phyloP scores from a whole-genome alignment of 2,329 filamentous ascomycete species.

The Xylariaceae sp. region DNA sequence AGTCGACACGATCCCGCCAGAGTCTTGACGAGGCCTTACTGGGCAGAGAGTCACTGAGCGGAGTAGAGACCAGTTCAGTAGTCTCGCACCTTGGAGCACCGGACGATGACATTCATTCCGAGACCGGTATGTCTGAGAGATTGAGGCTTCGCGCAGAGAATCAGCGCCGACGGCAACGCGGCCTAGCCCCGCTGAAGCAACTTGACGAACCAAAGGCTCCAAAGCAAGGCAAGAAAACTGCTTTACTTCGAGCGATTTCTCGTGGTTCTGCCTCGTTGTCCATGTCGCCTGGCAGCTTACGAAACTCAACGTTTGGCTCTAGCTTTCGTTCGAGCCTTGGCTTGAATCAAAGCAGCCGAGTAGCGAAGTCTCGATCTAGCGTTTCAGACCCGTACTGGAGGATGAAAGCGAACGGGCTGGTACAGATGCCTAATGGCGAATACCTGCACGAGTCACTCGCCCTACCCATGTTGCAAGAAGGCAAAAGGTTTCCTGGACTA shows the following conservation, averaged over 20 bases:
- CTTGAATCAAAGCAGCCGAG: conserved; percentile 32
- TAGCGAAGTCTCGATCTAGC: conserved; percentile 29
- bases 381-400: conserved; percentile 36
- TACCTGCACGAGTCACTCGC: conserved; percentile 49
- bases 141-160: conserved; percentile 28
- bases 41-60: conserved; percentile 28
- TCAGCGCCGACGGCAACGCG: conserved; percentile 27
- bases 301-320: conserved; percentile 33
- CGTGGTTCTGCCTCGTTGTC: conserved; percentile 27
- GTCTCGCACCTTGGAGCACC: conserved; percentile 25
- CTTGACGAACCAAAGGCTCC: conserved; percentile 24
- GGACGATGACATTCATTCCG: conserved; percentile 16
- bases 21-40: conserved; percentile 29
- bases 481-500: conserved; percentile 36
- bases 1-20: conserved; percentile 21
- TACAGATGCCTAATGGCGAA: conserved; percentile 49
- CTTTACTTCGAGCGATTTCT: conserved; percentile 28
- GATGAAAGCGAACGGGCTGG: conserved; percentile 36
- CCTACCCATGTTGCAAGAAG: conserved; percentile 39
- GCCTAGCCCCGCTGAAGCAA: conserved; percentile 26
- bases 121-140: conserved; percentile 17
- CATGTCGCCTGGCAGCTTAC: conserved; percentile 30
- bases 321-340: conserved; percentile 33
- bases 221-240: conserved; percentile 31
- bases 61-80: conserved; percentile 26